A percentile compares a stretch with the other conserved stretches of the same genome.
Evolutionary conservation across 208 protist genomes (phyloP).

Genomic region (Acanthamoeba lenticulata): DNA sequence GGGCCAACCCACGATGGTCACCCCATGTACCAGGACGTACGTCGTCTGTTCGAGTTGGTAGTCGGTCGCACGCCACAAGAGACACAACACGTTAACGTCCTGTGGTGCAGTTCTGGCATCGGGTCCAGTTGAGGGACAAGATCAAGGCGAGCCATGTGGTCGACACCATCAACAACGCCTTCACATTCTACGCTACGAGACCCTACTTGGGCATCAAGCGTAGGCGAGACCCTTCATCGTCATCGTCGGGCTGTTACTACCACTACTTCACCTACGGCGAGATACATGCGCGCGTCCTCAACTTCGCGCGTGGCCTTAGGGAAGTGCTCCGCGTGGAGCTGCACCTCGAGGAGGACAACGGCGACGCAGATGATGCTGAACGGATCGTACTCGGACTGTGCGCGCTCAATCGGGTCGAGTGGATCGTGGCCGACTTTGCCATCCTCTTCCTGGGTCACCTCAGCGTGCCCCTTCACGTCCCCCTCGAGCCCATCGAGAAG

Average conservation of each 20-base stretch:
- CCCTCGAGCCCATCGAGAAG: slow-evolving; percentile 18
- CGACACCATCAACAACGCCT: slow-evolving; percentile 29
- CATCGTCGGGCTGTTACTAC: background rate
- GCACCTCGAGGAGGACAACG: background rate
- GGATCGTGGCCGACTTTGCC: slow-evolving; percentile 53
- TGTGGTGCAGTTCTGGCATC: background rate
- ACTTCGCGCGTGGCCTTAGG: slow-evolving; percentile 17
- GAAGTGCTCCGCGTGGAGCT: background rate
- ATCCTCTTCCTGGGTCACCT: slow-evolving; percentile 16
- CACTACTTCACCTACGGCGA: slow-evolving; percentile 57
- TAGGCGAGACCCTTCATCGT: background rate
- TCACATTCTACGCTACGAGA: background rate
- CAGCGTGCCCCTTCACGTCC: slow-evolving; percentile 43
- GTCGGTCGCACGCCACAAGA: background rate
- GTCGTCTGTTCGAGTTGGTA: background rate
- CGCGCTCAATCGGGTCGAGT: slow-evolving; percentile 6
- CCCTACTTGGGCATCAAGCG: background rate
- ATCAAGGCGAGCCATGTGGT: background rate
- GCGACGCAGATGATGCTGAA: background rate
- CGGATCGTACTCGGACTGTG: background rate
- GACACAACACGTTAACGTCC: background rate
- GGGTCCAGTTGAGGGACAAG: background rate
- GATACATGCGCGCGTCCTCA: background rate
- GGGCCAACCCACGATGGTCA: slow-evolving; percentile 37
- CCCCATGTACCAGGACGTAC: background rate